Conservation (phyloP, 805 yeast species). For the Metschnikowia sp. region DNA sequence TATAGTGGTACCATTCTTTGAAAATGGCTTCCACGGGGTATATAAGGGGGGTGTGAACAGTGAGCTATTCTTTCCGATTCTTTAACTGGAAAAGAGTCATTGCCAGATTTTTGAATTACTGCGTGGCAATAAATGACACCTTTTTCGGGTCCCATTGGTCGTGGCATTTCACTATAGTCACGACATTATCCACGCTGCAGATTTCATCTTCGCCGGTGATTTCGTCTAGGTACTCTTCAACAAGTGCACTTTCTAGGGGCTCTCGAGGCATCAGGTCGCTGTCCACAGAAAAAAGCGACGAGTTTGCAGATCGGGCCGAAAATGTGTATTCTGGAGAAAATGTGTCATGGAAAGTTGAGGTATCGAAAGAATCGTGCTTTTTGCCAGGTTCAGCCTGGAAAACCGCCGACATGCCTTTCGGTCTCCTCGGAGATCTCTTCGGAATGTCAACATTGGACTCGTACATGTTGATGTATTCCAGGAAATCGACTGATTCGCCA, state of each 20-base stretch:
- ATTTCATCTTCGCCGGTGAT: conserved; percentile 18
- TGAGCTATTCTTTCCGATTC: too few species aligned
- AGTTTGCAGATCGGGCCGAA: conserved; percentile 7
- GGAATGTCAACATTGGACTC: conserved; percentile 10
- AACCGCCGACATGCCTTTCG: not conserved
- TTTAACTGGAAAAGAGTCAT: not conserved
- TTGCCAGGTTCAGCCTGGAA: not conserved
- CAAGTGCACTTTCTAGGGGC: conserved; percentile 2
- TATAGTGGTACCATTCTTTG: too few species aligned
- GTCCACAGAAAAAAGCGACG: conserved; percentile 13
- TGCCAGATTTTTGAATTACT: not conserved
- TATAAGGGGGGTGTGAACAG: too few species aligned
- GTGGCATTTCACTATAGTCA: conserved; percentile 21
- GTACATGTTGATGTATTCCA: conserved; percentile 6
- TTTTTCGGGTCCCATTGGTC: conserved; percentile 14
- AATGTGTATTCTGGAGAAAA: conserved; percentile 10
- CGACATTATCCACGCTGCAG: conserved; percentile 23
- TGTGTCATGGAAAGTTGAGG: conserved; percentile 2
- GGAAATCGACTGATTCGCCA: conserved; percentile 4
- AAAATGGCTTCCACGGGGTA: too few species aligned
- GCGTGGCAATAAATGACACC: conserved; percentile 9
- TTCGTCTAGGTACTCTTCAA: conserved; percentile 20
- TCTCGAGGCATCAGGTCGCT: not conserved
- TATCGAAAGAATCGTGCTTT: not conserved
- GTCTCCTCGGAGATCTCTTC: conserved; percentile 13